Evolutionary conservation across 2,329 filamentous ascomycete genomes (phyloP).

Genomic region (Sordariomycetes sp.): DNA sequence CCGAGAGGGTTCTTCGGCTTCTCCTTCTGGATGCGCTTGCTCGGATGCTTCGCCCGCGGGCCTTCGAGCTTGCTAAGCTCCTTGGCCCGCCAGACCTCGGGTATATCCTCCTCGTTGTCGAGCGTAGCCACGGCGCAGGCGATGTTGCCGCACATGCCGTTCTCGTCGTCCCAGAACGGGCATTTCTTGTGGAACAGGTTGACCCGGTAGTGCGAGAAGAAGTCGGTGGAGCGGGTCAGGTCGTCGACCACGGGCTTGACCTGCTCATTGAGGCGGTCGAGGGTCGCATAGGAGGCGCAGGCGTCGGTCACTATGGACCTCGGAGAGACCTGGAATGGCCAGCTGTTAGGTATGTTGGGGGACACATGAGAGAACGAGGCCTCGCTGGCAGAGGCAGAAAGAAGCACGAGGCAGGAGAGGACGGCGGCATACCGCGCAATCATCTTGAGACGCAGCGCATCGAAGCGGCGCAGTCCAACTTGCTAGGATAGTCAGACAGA

Average conservation of each 20-base stretch:
- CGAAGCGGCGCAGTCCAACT: conserved; percentile 38
- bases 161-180: conserved; percentile 91
- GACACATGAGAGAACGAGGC: conserved; percentile 4
- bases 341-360: conserved; percentile 24
- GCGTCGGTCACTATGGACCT: conserved; percentile 85
- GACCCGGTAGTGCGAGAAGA: conserved; percentile 94
- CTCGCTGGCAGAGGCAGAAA: conserved; percentile 9
- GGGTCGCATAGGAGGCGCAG: conserved; percentile 84
- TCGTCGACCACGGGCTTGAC: conserved; percentile 69
- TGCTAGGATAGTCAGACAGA: conserved; percentile 45
- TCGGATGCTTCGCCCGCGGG: conserved; percentile 81
- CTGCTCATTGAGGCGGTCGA: conserved; percentile 72
- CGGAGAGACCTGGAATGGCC: conserved; percentile 62
- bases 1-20: conserved; percentile 64
- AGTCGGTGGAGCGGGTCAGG: conserved; percentile 81
- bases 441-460: conserved; percentile 32
- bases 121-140: conserved; percentile 92
- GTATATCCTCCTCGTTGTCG: conserved; percentile 91
- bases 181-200: conserved; percentile 93
- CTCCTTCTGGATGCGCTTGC: conserved; percentile 60
- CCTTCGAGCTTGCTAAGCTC: conserved; percentile 89
- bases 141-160: conserved; percentile 92
- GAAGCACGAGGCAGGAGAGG: conserved; percentile 10
- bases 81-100: conserved; percentile 79
- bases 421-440: conserved; percentile 39